Evolutionary conservation across 129 eudicot species (phyloP), one percentile per base, ranked within the genome.

Genomic region (Calendula officinalis): DNA sequence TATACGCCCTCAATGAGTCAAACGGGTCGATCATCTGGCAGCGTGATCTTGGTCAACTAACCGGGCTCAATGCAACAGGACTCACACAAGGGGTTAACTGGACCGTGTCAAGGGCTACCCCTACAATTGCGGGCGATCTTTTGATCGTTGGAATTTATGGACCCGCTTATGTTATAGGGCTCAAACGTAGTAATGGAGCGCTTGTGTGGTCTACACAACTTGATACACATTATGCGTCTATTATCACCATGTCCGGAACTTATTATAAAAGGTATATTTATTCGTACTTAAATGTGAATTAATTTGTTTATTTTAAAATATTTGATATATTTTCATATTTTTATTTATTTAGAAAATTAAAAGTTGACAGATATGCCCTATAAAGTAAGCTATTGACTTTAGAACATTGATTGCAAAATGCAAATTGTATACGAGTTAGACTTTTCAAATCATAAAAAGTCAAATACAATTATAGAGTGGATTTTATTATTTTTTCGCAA

Each of bases 221-320:
- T 5, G 83, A 74, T 48, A 60, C 65, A 0, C 88, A 70, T 67
- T 81, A 79, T 13, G 66, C 66, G 0, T 41, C 75, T 36, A 4
- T 67, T 27, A 71, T 87, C 60, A 84, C 95, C 64, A 61, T 74
- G 81, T 87, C 95, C 0, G 95, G 95, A 39, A 84, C 91, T 11
- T 73, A 70, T 64, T 15, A 78, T 17, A 44, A 45, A 4, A 68
- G 82, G 88, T 77, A 71, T 56, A 35, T 70, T 9, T 50, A 6
- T 42, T 11, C 8, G 3, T 15, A 17, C 57, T 37, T 11, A 52
- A 13, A n/a, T 55, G 10, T 46, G 15, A 35, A 8, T 56, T 17
- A 5, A 4, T 30, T 43, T 10, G n/a, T 62, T 45, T 62, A 22
- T 22, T 17, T 13, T 4, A 41, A 8, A n/a, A 2, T 7, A 6